These are phyloP conservation scores for Coemansia sp. DNA, from an alignment of 192 early-diverging fungal genomes.

Conservation along the genomic window DNA sequence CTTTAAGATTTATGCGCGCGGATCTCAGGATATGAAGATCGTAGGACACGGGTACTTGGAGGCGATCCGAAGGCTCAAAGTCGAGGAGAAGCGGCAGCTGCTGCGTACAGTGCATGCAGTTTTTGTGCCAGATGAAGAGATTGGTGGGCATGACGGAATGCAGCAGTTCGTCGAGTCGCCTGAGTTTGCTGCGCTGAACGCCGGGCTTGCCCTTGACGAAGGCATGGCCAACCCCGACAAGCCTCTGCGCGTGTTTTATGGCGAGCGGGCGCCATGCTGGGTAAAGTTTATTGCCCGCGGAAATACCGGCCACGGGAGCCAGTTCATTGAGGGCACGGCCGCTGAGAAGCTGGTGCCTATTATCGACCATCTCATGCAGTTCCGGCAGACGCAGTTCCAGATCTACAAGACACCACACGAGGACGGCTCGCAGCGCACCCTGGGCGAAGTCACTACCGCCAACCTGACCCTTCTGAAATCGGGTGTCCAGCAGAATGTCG, in stretches of 20 bases:
- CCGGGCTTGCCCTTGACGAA: conserved; percentile 87
- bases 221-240: conserved; percentile 75
- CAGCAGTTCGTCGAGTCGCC: conserved; percentile 63
- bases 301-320: conserved; percentile 80
- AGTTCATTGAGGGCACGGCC: conserved; percentile 79
- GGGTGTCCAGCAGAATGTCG: conserved; percentile 81
- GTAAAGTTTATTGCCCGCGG: conserved; percentile 72
- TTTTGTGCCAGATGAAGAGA: conserved; percentile 87
- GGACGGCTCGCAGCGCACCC: conserved; percentile 56
- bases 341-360: conserved; percentile 69
- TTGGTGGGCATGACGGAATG: conserved; percentile 86
- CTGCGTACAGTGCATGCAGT: conserved; percentile 75
- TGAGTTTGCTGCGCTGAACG: conserved; percentile 74
- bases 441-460: conserved; percentile 82
- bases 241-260: conserved; percentile 79
- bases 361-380: conserved; percentile 69
- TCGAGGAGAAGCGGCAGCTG: conserved; percentile 56
- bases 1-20: conserved; percentile 76
- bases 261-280: conserved; percentile 88
- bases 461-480: conserved; percentile 80
- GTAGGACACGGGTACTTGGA: conserved; percentile 84
- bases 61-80: conserved; percentile 69
- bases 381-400: conserved; percentile 68
- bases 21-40: conserved; percentile 93
- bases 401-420: conserved; percentile 59